Percentiles rank a stretch among this genome's conserved stretches.
Conservation (phyloP, 139 green algal genomes). For the Eudorina sp. region DNA sequence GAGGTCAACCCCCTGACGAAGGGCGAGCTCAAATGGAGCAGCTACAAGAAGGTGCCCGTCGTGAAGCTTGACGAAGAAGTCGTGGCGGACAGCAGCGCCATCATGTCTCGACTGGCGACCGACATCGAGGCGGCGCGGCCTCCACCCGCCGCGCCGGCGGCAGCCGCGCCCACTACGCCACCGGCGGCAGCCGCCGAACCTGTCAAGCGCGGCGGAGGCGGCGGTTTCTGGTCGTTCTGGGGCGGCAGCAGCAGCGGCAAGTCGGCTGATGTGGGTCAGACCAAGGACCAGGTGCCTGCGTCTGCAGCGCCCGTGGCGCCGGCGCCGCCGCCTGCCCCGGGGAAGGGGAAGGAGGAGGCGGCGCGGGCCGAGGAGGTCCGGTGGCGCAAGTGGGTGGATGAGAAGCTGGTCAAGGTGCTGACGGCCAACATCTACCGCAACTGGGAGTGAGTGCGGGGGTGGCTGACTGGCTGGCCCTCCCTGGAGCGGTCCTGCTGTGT, state of each 20-base stretch:
- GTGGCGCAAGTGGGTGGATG: slow-evolving; percentile 95
- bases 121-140: slow-evolving; percentile 64
- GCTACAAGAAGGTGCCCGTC: slow-evolving; percentile 91
- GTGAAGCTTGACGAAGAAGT: slow-evolving; percentile 84
- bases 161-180: slow-evolving; percentile 31
- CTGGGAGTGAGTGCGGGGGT: slow-evolving; percentile 69
- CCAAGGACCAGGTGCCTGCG: slow-evolving; percentile 24
- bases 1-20: slow-evolving; percentile 98
- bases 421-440: slow-evolving; percentile 99
- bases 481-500: too few species aligned
- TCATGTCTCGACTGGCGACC: slow-evolving; percentile 82
- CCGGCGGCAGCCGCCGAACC: neutral
- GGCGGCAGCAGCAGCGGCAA: slow-evolving; percentile 1
- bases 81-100: slow-evolving; percentile 87
- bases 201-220: neutral
- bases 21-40: slow-evolving; percentile 90
- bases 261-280: neutral
- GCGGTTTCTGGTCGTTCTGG: slow-evolving; percentile 29
- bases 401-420: slow-evolving; percentile 92
- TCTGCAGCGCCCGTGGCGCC: slow-evolving; percentile 7
- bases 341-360: too few species aligned
- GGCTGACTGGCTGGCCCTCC: too few species aligned
- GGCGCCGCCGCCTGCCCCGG: neutral
- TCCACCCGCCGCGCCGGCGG: neutral
- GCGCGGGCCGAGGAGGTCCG: slow-evolving; percentile 72